These are phyloP conservation scores for Euclidium syriacum DNA, from an alignment of 345 rosid species.

Conservation along the genomic window DNA sequence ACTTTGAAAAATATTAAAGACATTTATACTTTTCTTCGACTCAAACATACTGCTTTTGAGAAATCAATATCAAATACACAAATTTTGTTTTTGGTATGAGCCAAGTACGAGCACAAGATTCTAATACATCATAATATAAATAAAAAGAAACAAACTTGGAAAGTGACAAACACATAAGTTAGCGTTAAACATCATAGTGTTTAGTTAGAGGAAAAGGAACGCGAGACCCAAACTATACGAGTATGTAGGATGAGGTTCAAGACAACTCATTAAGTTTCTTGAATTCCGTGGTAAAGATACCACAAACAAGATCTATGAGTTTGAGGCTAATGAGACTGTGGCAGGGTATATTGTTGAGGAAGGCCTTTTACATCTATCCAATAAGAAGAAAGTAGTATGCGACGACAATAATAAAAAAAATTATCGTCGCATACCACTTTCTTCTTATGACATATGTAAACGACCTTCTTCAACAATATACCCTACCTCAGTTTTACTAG, in stretches of 20 bases:
- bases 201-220: slow-evolving; percentile 38
- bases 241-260: slow-evolving; percentile 77
- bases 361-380: slow-evolving; percentile 38
- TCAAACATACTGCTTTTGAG: too few species aligned
- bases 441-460: slow-evolving; percentile 43
- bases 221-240: slow-evolving; percentile 38
- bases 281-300: slow-evolving; percentile 47
- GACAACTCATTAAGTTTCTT: slow-evolving; percentile 59
- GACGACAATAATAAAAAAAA: too few species aligned
- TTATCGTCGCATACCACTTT: slow-evolving; percentile 58
- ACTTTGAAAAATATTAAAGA: too few species aligned
- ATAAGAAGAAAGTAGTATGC: slow-evolving; percentile 59
- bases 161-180: too few species aligned
- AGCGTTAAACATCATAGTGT: too few species aligned
- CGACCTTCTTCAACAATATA: slow-evolving; percentile 47
- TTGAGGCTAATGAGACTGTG: slow-evolving; percentile 45
- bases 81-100: too few species aligned
- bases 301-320: slow-evolving; percentile 34
- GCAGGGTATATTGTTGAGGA: slow-evolving; percentile 40
- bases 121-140: too few species aligned
- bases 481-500: slow-evolving; percentile 33
- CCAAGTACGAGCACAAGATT: too few species aligned
- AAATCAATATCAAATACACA: too few species aligned
- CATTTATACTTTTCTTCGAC: too few species aligned
- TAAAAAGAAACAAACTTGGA: too few species aligned